phyloP scores from a whole-genome alignment of 2,329 filamentous ascomycete genomes.

The Plectosphaerella plurivora region DNA sequence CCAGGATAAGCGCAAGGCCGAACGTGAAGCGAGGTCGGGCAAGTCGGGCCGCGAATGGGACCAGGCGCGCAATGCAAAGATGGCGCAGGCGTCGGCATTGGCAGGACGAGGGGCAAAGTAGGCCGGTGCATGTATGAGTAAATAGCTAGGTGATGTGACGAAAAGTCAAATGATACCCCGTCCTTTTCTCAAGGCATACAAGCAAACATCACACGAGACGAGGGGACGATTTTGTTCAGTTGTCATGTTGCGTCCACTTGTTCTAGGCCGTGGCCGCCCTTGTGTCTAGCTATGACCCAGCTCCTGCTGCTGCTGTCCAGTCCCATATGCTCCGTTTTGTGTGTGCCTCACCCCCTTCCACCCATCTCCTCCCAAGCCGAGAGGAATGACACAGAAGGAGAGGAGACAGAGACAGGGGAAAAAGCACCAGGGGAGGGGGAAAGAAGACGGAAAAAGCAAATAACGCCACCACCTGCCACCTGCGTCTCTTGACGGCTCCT shows the following conservation, averaged over 20 bases:
- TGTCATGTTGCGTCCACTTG: too few relatives aligned
- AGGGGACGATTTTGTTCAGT: too few relatives aligned
- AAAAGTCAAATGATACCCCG: constrained; percentile 12
- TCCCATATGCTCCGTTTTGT: too few relatives aligned
- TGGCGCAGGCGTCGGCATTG: constrained; percentile 48
- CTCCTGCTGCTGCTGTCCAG: too few relatives aligned
- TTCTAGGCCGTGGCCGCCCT: too few relatives aligned
- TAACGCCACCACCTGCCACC: not conserved
- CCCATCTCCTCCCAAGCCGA: too few relatives aligned
- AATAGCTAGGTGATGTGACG: not conserved
- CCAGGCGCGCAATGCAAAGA: constrained; percentile 51
- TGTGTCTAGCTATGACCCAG: too few relatives aligned
- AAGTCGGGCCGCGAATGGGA: constrained; percentile 55
- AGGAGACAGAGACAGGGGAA: constrained; percentile 2
- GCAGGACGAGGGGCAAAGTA: constrained; percentile 54
- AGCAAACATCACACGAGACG: too few relatives aligned
- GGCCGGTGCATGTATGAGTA: constrained; percentile 5
- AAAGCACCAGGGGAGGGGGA: constrained; percentile 9
- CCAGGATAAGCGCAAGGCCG: constrained; percentile 57
- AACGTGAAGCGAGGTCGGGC: constrained; percentile 48
- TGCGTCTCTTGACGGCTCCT: constrained; percentile 8
- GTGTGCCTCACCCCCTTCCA: too few relatives aligned
- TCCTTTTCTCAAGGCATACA: not conserved
- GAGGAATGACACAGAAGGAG: too few relatives aligned
- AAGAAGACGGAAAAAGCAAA: constrained; percentile 6